Evolutionary conservation across 2,329 filamentous ascomycete species (phyloP).

Genomic region (Calycina herbarum): DNA sequence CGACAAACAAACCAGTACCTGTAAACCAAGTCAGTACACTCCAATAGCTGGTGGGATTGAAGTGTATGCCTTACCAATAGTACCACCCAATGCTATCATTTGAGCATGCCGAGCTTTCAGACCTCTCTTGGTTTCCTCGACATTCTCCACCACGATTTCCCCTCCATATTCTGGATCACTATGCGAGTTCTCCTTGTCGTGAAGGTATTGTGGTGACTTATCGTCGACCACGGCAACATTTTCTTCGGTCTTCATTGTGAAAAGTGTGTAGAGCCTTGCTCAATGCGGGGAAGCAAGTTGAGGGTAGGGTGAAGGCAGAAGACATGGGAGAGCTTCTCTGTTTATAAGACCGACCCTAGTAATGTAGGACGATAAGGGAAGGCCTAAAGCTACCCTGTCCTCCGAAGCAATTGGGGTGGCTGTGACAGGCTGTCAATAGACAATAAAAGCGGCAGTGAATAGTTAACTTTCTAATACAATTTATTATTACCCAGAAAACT

Average conservation of each 20-base stretch:
- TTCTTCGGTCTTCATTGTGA: neutral
- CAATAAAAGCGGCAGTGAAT: neutral
- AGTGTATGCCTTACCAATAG: conserved; percentile 39
- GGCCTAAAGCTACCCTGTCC: neutral
- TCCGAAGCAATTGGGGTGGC: neutral
- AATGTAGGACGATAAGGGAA: conserved; percentile 4
- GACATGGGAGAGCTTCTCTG: conserved; percentile 1
- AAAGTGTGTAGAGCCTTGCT: neutral
- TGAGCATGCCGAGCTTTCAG: conserved; percentile 36
- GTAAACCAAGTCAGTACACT: neutral
- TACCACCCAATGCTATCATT: conserved; percentile 41
- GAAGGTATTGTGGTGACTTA: conserved; percentile 2
- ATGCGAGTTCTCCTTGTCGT: neutral
- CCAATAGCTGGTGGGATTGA: neutral
- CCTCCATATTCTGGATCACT: conserved; percentile 18
- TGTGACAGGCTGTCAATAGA: neutral
- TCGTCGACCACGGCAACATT: neutral
- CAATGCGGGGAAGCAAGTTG: neutral
- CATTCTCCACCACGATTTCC: neutral
- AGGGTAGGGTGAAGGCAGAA: neutral
- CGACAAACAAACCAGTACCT: conserved; percentile 42
- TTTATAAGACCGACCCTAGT: neutral
- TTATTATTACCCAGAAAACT: neutral
- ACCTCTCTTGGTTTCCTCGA: conserved; percentile 31
- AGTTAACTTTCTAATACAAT: neutral